These are phyloP conservation scores for Colletotrichum somersetense DNA, from an alignment of 2,329 filamentous ascomycete species.

Conservation along the genomic window DNA sequence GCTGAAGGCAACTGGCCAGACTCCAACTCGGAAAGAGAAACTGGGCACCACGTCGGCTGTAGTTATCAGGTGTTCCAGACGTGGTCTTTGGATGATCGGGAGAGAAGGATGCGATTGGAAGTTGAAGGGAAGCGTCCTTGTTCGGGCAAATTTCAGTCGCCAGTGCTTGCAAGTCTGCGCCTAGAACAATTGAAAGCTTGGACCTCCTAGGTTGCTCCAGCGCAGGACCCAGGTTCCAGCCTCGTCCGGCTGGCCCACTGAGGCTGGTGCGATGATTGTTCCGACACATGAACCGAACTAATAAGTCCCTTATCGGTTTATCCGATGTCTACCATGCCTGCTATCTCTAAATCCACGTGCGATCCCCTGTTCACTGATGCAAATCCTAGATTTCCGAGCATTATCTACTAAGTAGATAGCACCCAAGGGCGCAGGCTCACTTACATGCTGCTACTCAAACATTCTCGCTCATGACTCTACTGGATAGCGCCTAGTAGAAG, in stretches of 20 bases:
- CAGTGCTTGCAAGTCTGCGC: conserved; percentile 20
- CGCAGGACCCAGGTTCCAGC: conserved; percentile 34
- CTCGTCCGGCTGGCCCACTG: conserved; percentile 16
- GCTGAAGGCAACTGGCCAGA: not conserved
- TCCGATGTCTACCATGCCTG: conserved; percentile 7
- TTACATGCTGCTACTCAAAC: conserved; percentile 20
- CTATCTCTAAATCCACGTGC: conserved; percentile 1
- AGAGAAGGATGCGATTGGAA: conserved; percentile 2
- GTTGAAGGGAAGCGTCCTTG: conserved; percentile 29
- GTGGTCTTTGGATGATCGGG: conserved; percentile 10
- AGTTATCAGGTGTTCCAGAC: not conserved
- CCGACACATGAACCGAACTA: not conserved
- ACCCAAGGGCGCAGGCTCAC: not conserved
- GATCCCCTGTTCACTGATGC: conserved; percentile 12
- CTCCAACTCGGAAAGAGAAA: not conserved
- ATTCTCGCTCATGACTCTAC: conserved; percentile 27
- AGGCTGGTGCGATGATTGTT: conserved; percentile 1
- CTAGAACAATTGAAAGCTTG: conserved; percentile 41
- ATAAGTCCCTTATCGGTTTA: conserved; percentile 20
- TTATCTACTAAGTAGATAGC: conserved; percentile 12
- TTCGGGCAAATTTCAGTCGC: conserved; percentile 37
- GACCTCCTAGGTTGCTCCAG: conserved; percentile 28
- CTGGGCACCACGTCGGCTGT: not conserved
- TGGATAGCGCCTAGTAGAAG: not conserved
- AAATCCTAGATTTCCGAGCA: conserved; percentile 22